phyloP scores from a whole-genome alignment of 176 grass and related monocot genomes.

The Oryza coarctata region DNA sequence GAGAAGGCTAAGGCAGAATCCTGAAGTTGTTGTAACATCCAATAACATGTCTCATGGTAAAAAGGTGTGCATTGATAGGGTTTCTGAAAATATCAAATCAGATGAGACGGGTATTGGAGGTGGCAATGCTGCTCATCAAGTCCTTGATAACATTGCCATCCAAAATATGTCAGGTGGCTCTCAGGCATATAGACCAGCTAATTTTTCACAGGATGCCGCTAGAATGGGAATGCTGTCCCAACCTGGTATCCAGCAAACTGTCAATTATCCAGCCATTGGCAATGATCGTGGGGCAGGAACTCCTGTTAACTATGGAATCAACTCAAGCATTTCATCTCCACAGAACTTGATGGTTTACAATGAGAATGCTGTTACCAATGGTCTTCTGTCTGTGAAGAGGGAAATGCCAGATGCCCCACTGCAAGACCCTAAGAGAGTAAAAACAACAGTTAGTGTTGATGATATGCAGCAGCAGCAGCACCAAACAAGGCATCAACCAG shows the following conservation, averaged over 20 bases:
- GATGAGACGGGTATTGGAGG: constrained; percentile 41
- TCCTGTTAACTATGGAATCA: constrained; percentile 57
- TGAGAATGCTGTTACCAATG: constrained; percentile 39
- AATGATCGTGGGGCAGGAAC: constrained; percentile 59
- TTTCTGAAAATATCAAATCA: constrained; percentile 47
- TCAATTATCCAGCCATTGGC: constrained; percentile 51
- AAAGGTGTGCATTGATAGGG: constrained; percentile 83
- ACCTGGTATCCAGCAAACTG: constrained; percentile 49
- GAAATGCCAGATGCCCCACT: constrained; percentile 72
- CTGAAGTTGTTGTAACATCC: constrained; percentile 66
- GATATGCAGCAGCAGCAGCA: constrained; percentile 73
- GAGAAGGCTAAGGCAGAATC: constrained; percentile 70
- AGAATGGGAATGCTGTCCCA: constrained; percentile 59
- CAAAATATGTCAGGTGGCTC: constrained; percentile 43
- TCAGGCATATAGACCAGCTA: constrained; percentile 59
- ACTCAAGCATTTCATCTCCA: constrained; percentile 58
- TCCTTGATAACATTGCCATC: constrained; percentile 39
- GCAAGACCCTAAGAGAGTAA: constrained; percentile 74
- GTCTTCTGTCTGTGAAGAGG: constrained; percentile 69
- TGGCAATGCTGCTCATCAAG: constrained; percentile 52
- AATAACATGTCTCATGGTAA: constrained; percentile 75
- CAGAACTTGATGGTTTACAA: constrained; percentile 62
- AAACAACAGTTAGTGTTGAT: constrained; percentile 63
- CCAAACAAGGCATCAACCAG: constrained; percentile 53
- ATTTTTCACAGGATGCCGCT: constrained; percentile 59